A percentile compares a stretch with the other conserved stretches of the same genome.
Conservation (phyloP, 345 rosid genomes). For the Sisymbrium irio region DNA sequence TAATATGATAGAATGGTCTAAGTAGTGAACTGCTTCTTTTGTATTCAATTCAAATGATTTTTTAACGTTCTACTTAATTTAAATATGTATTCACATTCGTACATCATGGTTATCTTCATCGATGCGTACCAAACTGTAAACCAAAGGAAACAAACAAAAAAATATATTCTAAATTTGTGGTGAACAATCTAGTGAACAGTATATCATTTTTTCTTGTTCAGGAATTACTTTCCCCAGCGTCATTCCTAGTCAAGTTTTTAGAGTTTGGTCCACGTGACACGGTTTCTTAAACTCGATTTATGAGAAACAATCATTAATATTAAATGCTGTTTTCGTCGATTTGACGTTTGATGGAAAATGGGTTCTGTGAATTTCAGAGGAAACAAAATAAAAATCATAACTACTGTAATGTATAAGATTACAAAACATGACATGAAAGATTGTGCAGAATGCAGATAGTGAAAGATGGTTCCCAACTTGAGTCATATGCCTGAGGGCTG, state of each 20-base stretch:
- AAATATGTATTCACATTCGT: not conserved
- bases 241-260: conserved; percentile 23
- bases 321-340: conserved; percentile 25
- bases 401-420: not conserved
- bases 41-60: not conserved
- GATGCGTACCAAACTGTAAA: conserved; percentile 7
- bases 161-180: conserved; percentile 14
- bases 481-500: conserved; percentile 18
- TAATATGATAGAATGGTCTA: too few species aligned
- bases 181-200: conserved; percentile 18
- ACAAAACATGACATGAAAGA: conserved; percentile 26
- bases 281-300: conserved; percentile 33
- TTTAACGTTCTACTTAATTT: not conserved
- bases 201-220: not conserved
- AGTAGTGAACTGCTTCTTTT: not conserved
- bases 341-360: conserved; percentile 35
- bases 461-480: conserved; percentile 24
- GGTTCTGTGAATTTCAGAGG: conserved; percentile 12
- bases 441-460: conserved; percentile 10
- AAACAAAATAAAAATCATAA: conserved; percentile 16
- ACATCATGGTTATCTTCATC: conserved; percentile 8
- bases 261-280: conserved; percentile 27
- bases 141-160: conserved; percentile 25
- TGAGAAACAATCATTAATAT: conserved; percentile 34
- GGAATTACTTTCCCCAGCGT: conserved; percentile 11